phyloP scores from a whole-genome alignment of 2,329 filamentous ascomycete species.

The Cladosporium sp. region DNA sequence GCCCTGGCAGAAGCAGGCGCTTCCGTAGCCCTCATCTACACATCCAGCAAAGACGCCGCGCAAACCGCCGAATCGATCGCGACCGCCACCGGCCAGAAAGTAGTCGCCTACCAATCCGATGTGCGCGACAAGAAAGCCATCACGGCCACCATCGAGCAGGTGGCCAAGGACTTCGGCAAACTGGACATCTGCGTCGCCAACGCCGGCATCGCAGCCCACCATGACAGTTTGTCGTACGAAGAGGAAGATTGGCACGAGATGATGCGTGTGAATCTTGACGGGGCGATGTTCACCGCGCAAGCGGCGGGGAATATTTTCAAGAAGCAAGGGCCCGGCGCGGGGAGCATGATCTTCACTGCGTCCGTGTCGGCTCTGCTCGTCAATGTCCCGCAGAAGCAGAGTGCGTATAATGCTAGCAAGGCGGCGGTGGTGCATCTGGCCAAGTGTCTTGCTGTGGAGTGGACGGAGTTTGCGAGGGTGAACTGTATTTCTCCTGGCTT shows the following conservation, averaged over 20 bases:
- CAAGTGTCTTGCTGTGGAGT: slow-evolving; percentile 70
- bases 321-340: slow-evolving; percentile 62
- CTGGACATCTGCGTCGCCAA: slow-evolving; percentile 79
- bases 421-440: slow-evolving; percentile 43
- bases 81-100: slow-evolving; percentile 31
- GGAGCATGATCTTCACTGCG: slow-evolving; percentile 86
- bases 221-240: slow-evolving; percentile 17
- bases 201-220: slow-evolving; percentile 55
- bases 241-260: slow-evolving; percentile 27
- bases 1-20: slow-evolving; percentile 37
- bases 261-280: slow-evolving; percentile 83
- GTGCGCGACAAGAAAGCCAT: slow-evolving; percentile 40
- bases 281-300: slow-evolving; percentile 81
- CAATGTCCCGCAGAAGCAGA: slow-evolving; percentile 72
- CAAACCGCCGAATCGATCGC: slow-evolving; percentile 29
- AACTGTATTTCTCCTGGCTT: slow-evolving; percentile 76
- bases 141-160: slow-evolving; percentile 38
- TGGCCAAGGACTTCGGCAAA: slow-evolving; percentile 63
- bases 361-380: slow-evolving; percentile 75
- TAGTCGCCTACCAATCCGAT: slow-evolving; percentile 45
- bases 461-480: slow-evolving; percentile 68
- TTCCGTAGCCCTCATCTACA: slow-evolving; percentile 44
- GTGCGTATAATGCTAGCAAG: slow-evolving; percentile 43
- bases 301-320: slow-evolving; percentile 81
- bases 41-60: slow-evolving; percentile 33